Conservation (phyloP, 2,329 filamentous ascomycete genomes). For the Hypoxylon sp. region DNA sequence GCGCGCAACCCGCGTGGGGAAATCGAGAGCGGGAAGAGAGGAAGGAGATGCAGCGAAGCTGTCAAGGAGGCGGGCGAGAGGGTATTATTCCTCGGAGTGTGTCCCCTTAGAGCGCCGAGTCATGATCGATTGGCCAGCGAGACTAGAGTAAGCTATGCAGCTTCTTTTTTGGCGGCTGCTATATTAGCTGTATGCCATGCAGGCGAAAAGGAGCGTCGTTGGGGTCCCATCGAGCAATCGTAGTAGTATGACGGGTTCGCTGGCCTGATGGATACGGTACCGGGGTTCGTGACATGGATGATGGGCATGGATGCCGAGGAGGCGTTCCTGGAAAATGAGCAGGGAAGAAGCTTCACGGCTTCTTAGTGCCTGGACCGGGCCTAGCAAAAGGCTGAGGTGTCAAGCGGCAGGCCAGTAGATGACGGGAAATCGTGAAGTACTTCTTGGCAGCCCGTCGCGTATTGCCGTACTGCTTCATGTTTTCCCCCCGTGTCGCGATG, state of each 20-base stretch:
- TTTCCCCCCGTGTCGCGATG: slow-evolving; percentile 10
- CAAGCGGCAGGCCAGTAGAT: too few relatives aligned
- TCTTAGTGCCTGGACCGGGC: slow-evolving; percentile 29
- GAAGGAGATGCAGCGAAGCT: slow-evolving; percentile 35
- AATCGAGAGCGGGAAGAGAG: slow-evolving; percentile 38
- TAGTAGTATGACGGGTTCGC: slow-evolving; percentile 11
- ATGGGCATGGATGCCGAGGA: slow-evolving; percentile 2
- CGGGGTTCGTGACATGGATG: background rate
- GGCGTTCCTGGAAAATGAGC: slow-evolving; percentile 5
- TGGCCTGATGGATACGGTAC: background rate
- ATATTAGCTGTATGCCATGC: slow-evolving; percentile 44
- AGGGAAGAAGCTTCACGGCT: slow-evolving; percentile 28
- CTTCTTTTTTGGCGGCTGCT: slow-evolving; percentile 42
- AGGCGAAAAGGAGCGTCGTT: slow-evolving; percentile 41
- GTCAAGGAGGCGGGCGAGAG: slow-evolving; percentile 38
- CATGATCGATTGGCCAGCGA: slow-evolving; percentile 45
- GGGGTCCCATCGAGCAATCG: slow-evolving; percentile 33
- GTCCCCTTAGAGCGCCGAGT: slow-evolving; percentile 29
- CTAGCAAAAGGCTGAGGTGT: slow-evolving; percentile 35
- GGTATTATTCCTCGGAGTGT: slow-evolving; percentile 43
- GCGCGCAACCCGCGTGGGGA: slow-evolving; percentile 38
- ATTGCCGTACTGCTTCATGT: slow-evolving; percentile 25
- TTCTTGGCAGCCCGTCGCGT: slow-evolving; percentile 27
- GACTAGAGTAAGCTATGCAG: slow-evolving; percentile 36
- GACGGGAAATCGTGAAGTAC: slow-evolving; percentile 29